Evolutionary conservation across 2,329 filamentous ascomycete species (phyloP), one percentile per base, ranked within the genome.

Genomic region (Stagonosporopsis tanaceti): DNA sequence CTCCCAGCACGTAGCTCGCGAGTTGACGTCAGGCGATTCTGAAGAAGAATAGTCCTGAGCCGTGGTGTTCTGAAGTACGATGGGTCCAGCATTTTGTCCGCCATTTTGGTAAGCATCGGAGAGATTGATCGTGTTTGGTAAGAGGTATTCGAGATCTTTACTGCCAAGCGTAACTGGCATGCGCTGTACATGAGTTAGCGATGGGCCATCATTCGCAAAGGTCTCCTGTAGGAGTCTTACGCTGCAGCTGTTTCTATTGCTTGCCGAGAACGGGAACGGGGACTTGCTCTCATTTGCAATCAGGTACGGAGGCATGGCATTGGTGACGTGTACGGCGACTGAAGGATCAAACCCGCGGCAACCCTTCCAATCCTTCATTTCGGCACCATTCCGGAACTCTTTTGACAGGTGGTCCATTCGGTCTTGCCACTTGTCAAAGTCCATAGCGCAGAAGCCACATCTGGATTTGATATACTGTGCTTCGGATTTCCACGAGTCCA

Each of bases 401-500:
- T 79, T 80, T 0, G 82, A 80, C 7, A 86, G 59, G 64, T 86
- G 84, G 53, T 85, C 82, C 6, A 78, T 72, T 3, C 84, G 77
- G 50, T 81, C 80, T 57, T 80, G 74, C 84, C 84, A 86, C 17
- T 76, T 80, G 3, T 74, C 71, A 61, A 85, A 81, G 2, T 71
- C 72, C 59, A 74, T 70, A 2, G 72, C 73, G 61, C 84, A 86
- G 68, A 86, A 85, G 2, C 83, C 84, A 64, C 84, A 86, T 8
- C 82, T 77, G 27, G 79, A 79, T 47, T 81, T 84, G 64, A 88
- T 81, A 47, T 82, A 80, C 15, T 80, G 80, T 4, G 81, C 82
- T 47, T 81, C 80, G 27, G 82, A 82, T 67, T 84, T 85, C 85
- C 85, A 88, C 35, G 85, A 85, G 83, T 93, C 63, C 88, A 86